Base-by-base conservation (phyloP, 2,329 filamentous ascomycete species). In the Canariomyces notabilis region DNA sequence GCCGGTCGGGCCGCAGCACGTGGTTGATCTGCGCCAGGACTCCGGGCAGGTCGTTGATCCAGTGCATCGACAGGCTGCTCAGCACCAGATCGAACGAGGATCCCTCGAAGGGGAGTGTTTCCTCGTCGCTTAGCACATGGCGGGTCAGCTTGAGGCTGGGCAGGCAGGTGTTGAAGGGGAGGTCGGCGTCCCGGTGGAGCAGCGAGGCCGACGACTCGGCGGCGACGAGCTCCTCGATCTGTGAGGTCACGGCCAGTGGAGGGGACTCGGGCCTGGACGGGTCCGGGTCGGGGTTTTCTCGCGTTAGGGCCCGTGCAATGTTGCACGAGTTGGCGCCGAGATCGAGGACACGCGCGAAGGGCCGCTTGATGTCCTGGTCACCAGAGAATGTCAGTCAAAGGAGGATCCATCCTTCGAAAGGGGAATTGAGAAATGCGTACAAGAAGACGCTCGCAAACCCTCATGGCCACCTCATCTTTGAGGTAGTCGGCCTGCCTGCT, bases 311-410 rank as follows among this genome's bases (percentile, higher is more conserved):
- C 52, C 85, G 82, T 16, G 90, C 90, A 51, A 98, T 82, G 67
- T 96, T 95, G 76, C 91, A 96, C 51, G 91, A 88, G 65, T 97
- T 95, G 52, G 93, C 91, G 52, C 93, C 93, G 23, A 96, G 82
- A 66, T 98, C 93, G 50, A 98, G 85, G 19, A 89, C 89, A 55
- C 80, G 77, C 36, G 85, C 80, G 59, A 95, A 96, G 46, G 82
- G 75, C 23, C 93, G 86, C 59, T 95, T 95, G 71, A 98, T 94
- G 63, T 97, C 90, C 87, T 90, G 53, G 16, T 20, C n/a, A n/a
- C n/a, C n/a, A n/a, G 12, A 5, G 11, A 11, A 16, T 37, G 21
- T 15, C 36, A 14, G 44, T 53, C 31, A n/a, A n/a, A n/a, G n/a
- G 22, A 29, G 20, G 19, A 19, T 11, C n/a, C 16, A 8, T 35